These are phyloP conservation scores for Xylaria sp. DNA, from an alignment of 2,329 filamentous ascomycete species.

Conservation along the genomic window DNA sequence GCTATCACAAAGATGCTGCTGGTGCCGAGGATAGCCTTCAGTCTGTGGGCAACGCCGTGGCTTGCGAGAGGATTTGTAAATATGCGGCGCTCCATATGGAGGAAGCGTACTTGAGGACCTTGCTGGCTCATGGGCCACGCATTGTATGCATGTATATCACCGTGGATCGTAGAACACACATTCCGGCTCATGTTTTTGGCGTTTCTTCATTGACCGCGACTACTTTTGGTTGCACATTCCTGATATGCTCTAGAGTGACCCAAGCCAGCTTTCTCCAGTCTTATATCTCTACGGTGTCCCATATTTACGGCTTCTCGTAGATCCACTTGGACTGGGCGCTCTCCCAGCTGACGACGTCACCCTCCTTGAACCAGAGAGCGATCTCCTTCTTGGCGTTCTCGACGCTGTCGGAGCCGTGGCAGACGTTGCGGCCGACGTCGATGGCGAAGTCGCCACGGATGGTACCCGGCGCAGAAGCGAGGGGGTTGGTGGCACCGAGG, in stretches of 20 bases:
- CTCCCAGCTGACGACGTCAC: constrained; percentile 86
- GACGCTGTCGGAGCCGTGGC: constrained; percentile 98
- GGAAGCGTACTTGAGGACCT: constrained; percentile 16
- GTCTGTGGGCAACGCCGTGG: constrained; percentile 90
- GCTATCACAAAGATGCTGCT: constrained; percentile 85
- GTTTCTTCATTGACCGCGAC: constrained; percentile 21
- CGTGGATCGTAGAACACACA: background rate
- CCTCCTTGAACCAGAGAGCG: constrained; percentile 93
- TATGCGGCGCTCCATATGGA: constrained; percentile 31
- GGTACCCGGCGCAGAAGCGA: constrained; percentile 91
- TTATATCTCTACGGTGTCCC: constrained; percentile 1
- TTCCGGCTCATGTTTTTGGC: constrained; percentile 22
- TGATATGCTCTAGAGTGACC: constrained; percentile 2
- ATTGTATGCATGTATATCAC: constrained; percentile 2
- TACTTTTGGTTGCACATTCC: constrained; percentile 21
- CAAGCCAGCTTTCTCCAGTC: constrained; percentile 6
- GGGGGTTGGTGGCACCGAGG: constrained; percentile 98
- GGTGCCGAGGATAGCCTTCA: constrained; percentile 73
- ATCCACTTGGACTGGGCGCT: constrained; percentile 86
- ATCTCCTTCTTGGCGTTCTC: constrained; percentile 99
- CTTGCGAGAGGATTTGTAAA: constrained; percentile 72
- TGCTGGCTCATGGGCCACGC: too few relatives aligned
- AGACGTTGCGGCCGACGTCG: constrained; percentile 95
- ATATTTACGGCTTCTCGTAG: constrained; percentile 80
- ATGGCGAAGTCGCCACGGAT: constrained; percentile 91